phyloP scores from a whole-genome alignment of 2,329 filamentous ascomycete genomes.

The Neocucurbitaria cava region DNA sequence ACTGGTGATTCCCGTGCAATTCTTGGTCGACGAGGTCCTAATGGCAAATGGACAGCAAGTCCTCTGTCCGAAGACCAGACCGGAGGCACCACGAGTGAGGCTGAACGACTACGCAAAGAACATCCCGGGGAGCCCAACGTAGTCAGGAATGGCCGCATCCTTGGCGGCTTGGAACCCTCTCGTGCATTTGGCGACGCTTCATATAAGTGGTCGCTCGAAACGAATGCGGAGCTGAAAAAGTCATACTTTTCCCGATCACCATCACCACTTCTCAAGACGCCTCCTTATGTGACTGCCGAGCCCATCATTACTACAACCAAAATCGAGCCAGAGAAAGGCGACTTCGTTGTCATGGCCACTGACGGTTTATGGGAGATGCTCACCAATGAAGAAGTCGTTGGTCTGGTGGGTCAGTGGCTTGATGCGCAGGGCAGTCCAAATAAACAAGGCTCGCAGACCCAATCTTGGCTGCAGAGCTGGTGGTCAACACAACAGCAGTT shows the following conservation, averaged over 20 bases:
- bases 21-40: conserved; percentile 76
- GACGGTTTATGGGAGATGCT: conserved; percentile 99
- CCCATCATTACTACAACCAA: conserved; percentile 93
- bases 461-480: conserved; percentile 77
- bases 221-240: conserved; percentile 79
- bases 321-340: conserved; percentile 85
- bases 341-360: conserved; percentile 95
- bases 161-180: conserved; percentile 90
- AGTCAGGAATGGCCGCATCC: conserved; percentile 84
- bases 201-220: conserved; percentile 94
- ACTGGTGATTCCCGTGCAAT: conserved; percentile 97
- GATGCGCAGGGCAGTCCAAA: conserved; percentile 69
- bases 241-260: conserved; percentile 88
- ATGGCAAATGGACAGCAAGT: conserved; percentile 91
- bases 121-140: conserved; percentile 92
- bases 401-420: conserved; percentile 95
- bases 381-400: conserved; percentile 96
- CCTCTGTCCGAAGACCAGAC: conserved; percentile 93
- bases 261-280: conserved; percentile 80
- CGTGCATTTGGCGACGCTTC: conserved; percentile 95
- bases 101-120: conserved; percentile 78
- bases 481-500: conserved; percentile 64
- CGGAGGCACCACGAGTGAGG: conserved; percentile 85
- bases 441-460: conserved; percentile 46
- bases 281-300: conserved; percentile 96